Conservation (phyloP, 768 basidiomycete species). For the Mrakia gelida region DNA sequence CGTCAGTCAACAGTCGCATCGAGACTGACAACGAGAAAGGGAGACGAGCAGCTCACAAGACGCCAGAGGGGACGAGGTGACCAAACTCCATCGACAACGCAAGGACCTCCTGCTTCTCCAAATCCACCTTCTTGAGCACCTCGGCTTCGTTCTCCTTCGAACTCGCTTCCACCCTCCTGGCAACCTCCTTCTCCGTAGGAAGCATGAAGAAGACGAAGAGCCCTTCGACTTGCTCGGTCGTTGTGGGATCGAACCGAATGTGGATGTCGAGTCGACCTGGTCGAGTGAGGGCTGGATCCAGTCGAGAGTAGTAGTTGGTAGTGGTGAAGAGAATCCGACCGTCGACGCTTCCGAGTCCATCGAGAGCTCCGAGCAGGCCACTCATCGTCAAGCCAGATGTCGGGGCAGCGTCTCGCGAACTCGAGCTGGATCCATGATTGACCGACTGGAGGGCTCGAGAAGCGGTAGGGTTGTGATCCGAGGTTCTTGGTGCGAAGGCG, state of each 20-base stretch:
- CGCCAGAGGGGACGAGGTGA: background rate
- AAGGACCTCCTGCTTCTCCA: conserved; percentile 48
- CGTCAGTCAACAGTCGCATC: conserved; percentile 15
- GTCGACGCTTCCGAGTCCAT: conserved; percentile 72
- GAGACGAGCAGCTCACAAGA: background rate
- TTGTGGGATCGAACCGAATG: conserved; percentile 68
- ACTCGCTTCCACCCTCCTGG: background rate
- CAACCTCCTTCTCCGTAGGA: conserved; percentile 26
- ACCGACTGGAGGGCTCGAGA: too few relatives aligned
- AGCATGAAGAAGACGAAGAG: conserved; percentile 55
- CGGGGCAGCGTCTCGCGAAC: too few relatives aligned
- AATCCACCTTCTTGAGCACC: conserved; percentile 28
- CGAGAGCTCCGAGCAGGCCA: conserved; percentile 69
- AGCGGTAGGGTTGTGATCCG: too few relatives aligned
- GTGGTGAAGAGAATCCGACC: conserved; percentile 76
- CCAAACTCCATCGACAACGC: conserved; percentile 6
- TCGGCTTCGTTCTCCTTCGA: conserved; percentile 14
- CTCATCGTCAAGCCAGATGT: conserved; percentile 54
- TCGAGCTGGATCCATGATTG: too few relatives aligned
- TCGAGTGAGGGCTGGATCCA: conserved; percentile 69
- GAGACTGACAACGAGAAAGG: too few relatives aligned
- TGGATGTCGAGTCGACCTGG: conserved; percentile 78
- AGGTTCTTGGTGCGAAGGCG: conserved; percentile 9
- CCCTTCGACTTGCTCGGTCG: conserved; percentile 60
- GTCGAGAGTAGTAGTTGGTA: conserved; percentile 47